Conservation (phyloP, 768 basidiomycete species). For the Sarcodon sp. region DNA sequence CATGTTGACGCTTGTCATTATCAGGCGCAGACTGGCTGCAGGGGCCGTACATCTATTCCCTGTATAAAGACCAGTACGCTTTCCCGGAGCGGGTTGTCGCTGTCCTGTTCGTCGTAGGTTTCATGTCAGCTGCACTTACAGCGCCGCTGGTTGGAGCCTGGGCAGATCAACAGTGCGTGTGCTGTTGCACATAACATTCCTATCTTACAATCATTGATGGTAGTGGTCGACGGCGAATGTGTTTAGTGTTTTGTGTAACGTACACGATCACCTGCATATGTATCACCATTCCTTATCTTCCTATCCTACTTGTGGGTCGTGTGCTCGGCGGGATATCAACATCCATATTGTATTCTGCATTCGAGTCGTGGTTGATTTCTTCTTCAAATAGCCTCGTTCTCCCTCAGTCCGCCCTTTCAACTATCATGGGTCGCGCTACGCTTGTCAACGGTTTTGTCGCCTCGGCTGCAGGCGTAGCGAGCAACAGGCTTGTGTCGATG, state of each 20-base stretch:
- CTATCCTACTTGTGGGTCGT: constrained; percentile 50
- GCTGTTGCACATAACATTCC: background rate
- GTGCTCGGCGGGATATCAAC: constrained; percentile 61
- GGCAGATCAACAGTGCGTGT: constrained; percentile 63
- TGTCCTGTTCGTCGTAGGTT: constrained; percentile 66
- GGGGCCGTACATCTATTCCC: constrained; percentile 67
- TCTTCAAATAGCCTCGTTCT: constrained; percentile 39
- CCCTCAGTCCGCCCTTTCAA: constrained; percentile 44
- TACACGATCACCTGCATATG: constrained; percentile 49
- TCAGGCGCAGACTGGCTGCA: constrained; percentile 71
- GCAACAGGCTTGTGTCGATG: constrained; percentile 47
- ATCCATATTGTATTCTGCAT: constrained; percentile 63
- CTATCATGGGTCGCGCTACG: constrained; percentile 62
- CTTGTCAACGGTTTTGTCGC: constrained; percentile 67
- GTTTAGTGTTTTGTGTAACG: constrained; percentile 59
- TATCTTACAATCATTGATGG: background rate
- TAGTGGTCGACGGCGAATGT: constrained; percentile 57
- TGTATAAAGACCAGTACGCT: constrained; percentile 57
- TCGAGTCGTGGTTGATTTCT: constrained; percentile 70
- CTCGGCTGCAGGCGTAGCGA: constrained; percentile 48
- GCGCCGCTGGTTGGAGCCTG: constrained; percentile 65
- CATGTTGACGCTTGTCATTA: background rate
- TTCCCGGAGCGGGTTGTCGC: constrained; percentile 56
- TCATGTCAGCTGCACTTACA: constrained; percentile 52
- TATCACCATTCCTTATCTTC: constrained; percentile 42